Conservation (phyloP, 148 eudicot genomes). For the Rhododendron ovatum region DNA sequence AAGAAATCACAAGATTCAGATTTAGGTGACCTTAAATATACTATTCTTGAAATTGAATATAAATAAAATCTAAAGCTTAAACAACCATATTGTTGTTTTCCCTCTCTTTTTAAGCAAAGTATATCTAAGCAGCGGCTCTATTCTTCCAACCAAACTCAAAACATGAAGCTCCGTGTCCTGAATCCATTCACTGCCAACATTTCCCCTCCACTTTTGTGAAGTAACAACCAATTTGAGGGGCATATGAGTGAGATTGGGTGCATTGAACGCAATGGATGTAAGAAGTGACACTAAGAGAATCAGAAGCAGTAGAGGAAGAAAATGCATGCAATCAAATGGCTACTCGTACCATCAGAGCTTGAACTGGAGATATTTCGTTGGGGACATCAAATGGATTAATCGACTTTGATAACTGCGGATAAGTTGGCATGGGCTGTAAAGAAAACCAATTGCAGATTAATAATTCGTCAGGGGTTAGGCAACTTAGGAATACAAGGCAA, state of each 20-base stretch:
- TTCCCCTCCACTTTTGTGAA: not conserved
- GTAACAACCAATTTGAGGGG: not conserved
- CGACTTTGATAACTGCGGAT: conserved; percentile 44
- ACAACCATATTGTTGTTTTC: not conserved
- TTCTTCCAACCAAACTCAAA: not conserved
- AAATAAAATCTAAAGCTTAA: not conserved
- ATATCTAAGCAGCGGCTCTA: not conserved
- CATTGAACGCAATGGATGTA: not conserved
- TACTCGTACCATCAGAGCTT: conserved; percentile 44
- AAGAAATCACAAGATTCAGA: not conserved
- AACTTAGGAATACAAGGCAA: not conserved
- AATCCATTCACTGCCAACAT: not conserved
- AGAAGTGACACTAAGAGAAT: not conserved
- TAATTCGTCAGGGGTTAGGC: not conserved
- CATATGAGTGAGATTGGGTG: not conserved
- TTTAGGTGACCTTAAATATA: not conserved
- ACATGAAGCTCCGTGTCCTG: not conserved
- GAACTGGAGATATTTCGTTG: conserved; percentile 50
- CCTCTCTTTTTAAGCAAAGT: not conserved
- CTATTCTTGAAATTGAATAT: not conserved
- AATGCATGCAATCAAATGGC: not conserved
- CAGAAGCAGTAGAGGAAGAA: not conserved
- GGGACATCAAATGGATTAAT: conserved; percentile 75
- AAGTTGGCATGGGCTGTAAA: conserved; percentile 53
- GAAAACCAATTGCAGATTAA: conserved; percentile 9